Evolutionary conservation across 352 stramenopile species (phyloP), one percentile per base, ranked within the genome.

Genomic region (Globisporangium echinulatum): DNA sequence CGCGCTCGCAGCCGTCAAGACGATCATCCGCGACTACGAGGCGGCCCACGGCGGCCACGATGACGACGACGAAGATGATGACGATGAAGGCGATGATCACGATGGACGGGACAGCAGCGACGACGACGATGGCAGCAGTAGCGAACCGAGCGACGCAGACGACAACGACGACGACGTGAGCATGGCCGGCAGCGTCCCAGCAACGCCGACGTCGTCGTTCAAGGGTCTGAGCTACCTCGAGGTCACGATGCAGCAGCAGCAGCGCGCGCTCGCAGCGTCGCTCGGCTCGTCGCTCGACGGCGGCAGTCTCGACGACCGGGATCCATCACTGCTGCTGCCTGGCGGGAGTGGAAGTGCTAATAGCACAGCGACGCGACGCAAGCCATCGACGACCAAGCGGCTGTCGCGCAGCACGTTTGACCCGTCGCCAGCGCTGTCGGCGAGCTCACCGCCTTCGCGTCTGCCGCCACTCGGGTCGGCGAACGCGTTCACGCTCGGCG

Each of bases 371-470:
- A 59, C 44, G 49, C 14, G 13, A 17, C 46, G 48, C 44, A 53
- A 48, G 56, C 17, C 47, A 54, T 49, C 42, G 19, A 37, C 14
- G 52, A 73, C 44, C 46, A 50, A 50, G 46, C 15, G 17, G 15
- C 73, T 70, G 15, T 77, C 75, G 5, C 66, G 75, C 14, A 70
- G 62, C n/a, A 79, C 68, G 61, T 90, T 90, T 36, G 74, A 77
- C 13, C 79, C 81, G 14, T 90, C 81, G 5, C 81, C 81, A 19
- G 78, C 79, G 53, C 63, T 90, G 9, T 90, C 81, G 3, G 75
- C 71, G 14, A 88, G 81, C 49, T 90, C 81, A 39, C 81, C 81
- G 13, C 78, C 81, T 42, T 90, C 81, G 8, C 72, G 75, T 56
- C 54, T 90, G 54, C 81, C 81, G 10, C 81, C 76, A 1, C 59